Evolutionary conservation across 352 stramenopile species (phyloP).

Genomic region (Thalassiosira livingstoniorum): DNA sequence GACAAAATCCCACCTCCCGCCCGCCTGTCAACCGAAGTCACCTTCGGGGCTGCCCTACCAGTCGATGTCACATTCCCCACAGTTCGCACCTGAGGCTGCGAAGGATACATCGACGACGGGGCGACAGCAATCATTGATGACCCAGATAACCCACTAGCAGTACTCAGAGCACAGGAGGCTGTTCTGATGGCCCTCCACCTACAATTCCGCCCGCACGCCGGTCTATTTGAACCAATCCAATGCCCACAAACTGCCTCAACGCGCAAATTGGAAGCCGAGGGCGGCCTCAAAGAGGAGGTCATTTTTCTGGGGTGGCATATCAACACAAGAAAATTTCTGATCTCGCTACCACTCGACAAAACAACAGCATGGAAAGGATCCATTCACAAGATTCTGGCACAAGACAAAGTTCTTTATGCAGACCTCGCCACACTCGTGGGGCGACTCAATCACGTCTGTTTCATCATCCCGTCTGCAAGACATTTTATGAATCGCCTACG

Average conservation of each 20-base stretch:
- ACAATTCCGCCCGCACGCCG: constrained; percentile 11
- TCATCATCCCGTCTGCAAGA: background rate
- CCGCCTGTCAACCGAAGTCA: background rate
- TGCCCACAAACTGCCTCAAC: constrained; percentile 18
- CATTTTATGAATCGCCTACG: constrained; percentile 14
- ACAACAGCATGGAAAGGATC: constrained; percentile 15
- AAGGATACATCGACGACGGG: constrained; percentile 20
- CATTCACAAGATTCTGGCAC: background rate
- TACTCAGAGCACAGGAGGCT: background rate
- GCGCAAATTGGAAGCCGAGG: constrained; percentile 12
- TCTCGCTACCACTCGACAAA: constrained; percentile 22
- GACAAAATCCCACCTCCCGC: background rate
- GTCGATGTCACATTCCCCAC: background rate
- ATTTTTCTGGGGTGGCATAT: constrained; percentile 21
- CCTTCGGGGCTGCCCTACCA: constrained; percentile 1
- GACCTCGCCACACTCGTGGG: background rate
- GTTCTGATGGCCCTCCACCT: constrained; percentile 13
- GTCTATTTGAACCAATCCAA: constrained; percentile 10
- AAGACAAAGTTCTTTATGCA: background rate
- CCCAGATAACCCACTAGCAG: background rate
- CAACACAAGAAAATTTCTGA: constrained; percentile 10
- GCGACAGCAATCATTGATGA: background rate
- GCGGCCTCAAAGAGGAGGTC: constrained; percentile 7
- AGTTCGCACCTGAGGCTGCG: background rate
- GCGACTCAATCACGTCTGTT: constrained; percentile 3